phyloP scores from a whole-genome alignment of 1,284 basidiomycete genomes.

The Sphaerobolus stellatus region DNA sequence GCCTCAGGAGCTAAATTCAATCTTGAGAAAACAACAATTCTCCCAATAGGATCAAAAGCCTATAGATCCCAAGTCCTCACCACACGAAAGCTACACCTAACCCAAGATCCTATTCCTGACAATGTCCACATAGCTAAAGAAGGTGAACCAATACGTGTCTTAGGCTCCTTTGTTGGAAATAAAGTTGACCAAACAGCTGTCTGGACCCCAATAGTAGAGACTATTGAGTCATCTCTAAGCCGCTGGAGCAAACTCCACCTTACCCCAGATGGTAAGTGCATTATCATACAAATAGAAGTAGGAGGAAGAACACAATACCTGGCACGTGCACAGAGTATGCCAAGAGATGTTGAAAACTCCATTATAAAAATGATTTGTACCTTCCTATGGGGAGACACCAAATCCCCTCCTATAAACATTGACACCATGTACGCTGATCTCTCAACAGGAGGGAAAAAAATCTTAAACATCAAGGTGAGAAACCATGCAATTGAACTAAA shows the following conservation, averaged over 20 bases:
- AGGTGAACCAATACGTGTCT: background rate
- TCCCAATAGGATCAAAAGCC: background rate
- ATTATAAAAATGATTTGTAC: background rate
- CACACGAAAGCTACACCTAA: background rate
- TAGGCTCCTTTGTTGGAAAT: background rate
- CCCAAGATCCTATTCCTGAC: background rate
- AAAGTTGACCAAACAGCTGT: background rate
- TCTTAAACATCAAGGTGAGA: slow-evolving; percentile 15
- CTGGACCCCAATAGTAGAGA: background rate
- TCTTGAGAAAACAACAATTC: background rate
- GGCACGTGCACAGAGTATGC: slow-evolving; percentile 2
- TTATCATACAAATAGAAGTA: background rate
- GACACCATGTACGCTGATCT: background rate
- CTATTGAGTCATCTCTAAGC: background rate
- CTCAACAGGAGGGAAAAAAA: background rate
- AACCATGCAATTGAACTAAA: slow-evolving; percentile 20
- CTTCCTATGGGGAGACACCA: background rate
- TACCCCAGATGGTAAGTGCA: background rate
- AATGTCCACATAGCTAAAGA: background rate
- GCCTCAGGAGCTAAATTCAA: background rate
- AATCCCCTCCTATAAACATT: background rate
- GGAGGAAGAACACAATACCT: background rate
- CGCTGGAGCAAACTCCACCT: background rate
- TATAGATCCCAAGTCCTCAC: background rate
- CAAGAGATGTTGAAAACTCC: background rate